phyloP scores from a whole-genome alignment of 2,329 filamentous ascomycete species.

The Neofusicoccum laricinum region DNA sequence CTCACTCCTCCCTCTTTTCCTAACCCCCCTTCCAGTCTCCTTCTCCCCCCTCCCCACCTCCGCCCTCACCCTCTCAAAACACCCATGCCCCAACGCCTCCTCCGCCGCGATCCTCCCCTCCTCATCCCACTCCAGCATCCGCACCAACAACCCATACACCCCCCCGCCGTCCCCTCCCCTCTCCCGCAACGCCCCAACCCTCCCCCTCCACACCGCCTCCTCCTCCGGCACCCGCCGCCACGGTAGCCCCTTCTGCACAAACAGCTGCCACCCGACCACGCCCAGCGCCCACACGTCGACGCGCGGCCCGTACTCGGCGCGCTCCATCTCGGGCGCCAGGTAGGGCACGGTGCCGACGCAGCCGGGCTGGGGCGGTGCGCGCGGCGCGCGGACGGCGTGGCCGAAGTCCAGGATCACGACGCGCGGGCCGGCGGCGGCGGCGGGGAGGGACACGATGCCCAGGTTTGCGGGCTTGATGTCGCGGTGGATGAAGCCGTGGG shows the following conservation, averaged over 20 bases:
- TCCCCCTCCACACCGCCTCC: not conserved
- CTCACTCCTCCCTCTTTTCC: not conserved
- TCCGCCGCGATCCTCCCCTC: not conserved
- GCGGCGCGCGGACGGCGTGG: not conserved
- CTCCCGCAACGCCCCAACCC: not conserved
- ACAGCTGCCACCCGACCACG: not conserved
- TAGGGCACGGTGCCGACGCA: slow-evolving; percentile 6
- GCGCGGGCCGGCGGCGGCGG: not conserved
- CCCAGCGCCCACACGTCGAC: not conserved
- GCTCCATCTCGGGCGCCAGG: slow-evolving; percentile 14
- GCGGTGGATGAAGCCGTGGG: slow-evolving; percentile 15
- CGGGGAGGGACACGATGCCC: not conserved
- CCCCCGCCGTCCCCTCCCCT: not conserved
- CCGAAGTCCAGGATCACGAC: slow-evolving; percentile 14
- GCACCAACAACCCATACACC: not conserved
- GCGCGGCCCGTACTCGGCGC: not conserved
- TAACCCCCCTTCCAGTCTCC: not conserved
- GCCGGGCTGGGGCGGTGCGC: not conserved
- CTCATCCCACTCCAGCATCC: slow-evolving; percentile 2
- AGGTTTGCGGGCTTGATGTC: slow-evolving; percentile 19
- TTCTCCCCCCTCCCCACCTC: not conserved
- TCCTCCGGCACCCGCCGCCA: not conserved
- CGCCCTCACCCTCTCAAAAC: not conserved
- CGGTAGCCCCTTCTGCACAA: not conserved
- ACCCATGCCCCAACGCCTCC: not conserved